Conservation (phyloP, 768 basidiomycete species). For the Agaricus blazei region DNA sequence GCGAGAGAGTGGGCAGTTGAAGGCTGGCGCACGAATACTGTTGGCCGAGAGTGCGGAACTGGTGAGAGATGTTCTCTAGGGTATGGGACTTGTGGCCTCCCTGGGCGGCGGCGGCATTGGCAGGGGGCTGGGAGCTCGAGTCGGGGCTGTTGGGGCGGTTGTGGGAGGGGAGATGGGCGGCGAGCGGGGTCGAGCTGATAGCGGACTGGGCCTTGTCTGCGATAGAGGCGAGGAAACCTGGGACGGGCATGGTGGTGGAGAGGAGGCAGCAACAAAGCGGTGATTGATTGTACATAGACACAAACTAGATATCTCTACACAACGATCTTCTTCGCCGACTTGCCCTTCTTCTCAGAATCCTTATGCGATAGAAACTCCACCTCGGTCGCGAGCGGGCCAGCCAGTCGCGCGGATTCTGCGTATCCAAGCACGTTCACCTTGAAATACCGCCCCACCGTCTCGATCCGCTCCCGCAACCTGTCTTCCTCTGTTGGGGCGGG, state of each 20-base stretch:
- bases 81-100: slow-evolving; percentile 47
- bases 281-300: slow-evolving; percentile 15
- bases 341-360: slow-evolving; percentile 93
- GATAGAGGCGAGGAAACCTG: slow-evolving; percentile 58
- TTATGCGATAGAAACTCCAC: slow-evolving; percentile 94
- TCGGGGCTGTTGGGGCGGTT: slow-evolving; percentile 33
- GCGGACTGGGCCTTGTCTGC: slow-evolving; percentile 77
- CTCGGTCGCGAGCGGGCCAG: slow-evolving; percentile 87
- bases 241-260: slow-evolving; percentile 45
- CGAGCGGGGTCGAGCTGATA: slow-evolving; percentile 56
- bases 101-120: slow-evolving; percentile 37
- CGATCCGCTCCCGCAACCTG: slow-evolving; percentile 70
- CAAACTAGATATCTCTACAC: slow-evolving; percentile 38
- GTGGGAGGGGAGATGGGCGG: slow-evolving; percentile 40
- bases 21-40: slow-evolving; percentile 57
- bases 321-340: slow-evolving; percentile 72
- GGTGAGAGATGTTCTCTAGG: slow-evolving; percentile 62
- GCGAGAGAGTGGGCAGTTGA: slow-evolving; percentile 8
- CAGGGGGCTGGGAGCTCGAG: slow-evolving; percentile 30
- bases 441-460: slow-evolving; percentile 84
- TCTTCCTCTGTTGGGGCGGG: slow-evolving; percentile 50
- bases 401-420: slow-evolving; percentile 63
- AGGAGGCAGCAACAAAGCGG: slow-evolving; percentile 13
- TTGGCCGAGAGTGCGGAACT: slow-evolving; percentile 68
- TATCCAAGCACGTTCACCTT: slow-evolving; percentile 88